Conservation (phyloP, 169 alveolate species). For the Plasmodium reichenowi region DNA sequence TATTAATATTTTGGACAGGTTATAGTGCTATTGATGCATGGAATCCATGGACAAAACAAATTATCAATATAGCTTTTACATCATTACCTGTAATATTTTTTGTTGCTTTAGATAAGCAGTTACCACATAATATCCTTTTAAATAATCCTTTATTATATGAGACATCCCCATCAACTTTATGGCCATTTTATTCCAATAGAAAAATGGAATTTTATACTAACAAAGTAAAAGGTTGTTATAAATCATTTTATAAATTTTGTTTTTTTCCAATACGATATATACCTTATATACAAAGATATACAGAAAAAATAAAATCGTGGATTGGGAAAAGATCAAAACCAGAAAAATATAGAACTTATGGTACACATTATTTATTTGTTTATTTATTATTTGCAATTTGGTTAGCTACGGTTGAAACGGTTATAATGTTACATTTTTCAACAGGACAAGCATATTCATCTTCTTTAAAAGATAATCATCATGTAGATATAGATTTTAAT, state of each 20-base stretch:
- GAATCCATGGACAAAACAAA: slow-evolving; percentile 87
- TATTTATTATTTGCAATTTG: slow-evolving; percentile 83
- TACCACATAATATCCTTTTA: slow-evolving; percentile 84
- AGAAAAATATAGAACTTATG: slow-evolving; percentile 78
- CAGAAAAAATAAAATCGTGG: slow-evolving; percentile 69
- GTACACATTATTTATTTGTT: slow-evolving; percentile 78
- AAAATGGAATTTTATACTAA: slow-evolving; percentile 30
- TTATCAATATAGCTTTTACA: slow-evolving; percentile 85
- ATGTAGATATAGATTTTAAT: slow-evolving; percentile 77
- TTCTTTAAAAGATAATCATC: slow-evolving; percentile 16
- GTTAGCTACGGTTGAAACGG: slow-evolving; percentile 81
- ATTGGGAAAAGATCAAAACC: slow-evolving; percentile 77
- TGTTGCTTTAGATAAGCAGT: slow-evolving; percentile 86
- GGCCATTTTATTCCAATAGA: slow-evolving; percentile 75
- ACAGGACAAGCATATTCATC: slow-evolving; percentile 75
- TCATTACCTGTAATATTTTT: slow-evolving; percentile 84
- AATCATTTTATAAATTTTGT: slow-evolving; percentile 4
- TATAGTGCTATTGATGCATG: slow-evolving; percentile 86
- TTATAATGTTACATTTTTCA: slow-evolving; percentile 74
- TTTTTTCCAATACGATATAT: slow-evolving; percentile 45
- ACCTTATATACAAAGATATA: slow-evolving; percentile 41
- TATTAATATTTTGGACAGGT: slow-evolving; percentile 79
- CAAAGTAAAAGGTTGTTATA: slow-evolving; percentile 57
- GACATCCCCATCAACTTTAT: slow-evolving; percentile 80
- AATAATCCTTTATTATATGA: slow-evolving; percentile 84